phyloP scores from a whole-genome alignment of 768 basidiomycete species.

The Xerocomellus amylosporus region DNA sequence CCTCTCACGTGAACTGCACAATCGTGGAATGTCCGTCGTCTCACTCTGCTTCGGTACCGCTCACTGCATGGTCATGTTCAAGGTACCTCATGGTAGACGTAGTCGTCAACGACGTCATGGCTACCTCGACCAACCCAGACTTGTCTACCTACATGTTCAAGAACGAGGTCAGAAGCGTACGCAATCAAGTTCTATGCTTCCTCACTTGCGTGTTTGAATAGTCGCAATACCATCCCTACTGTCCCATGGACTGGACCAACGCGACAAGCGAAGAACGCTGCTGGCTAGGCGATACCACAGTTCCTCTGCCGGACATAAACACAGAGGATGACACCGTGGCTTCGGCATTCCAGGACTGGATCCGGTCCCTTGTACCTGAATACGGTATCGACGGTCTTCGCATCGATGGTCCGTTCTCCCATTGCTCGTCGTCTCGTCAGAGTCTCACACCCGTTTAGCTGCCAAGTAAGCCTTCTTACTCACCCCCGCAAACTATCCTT shows the following conservation, averaged over 20 bases:
- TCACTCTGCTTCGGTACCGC: background rate
- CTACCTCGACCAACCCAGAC: slow-evolving; percentile 59
- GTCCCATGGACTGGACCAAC: slow-evolving; percentile 69
- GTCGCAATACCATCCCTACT: slow-evolving; percentile 77
- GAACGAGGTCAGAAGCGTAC: slow-evolving; percentile 41
- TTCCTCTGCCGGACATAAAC: slow-evolving; percentile 77
- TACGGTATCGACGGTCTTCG: slow-evolving; percentile 84
- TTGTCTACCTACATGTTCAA: slow-evolving; percentile 69
- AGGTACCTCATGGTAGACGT: slow-evolving; percentile 84
- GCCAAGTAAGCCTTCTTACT: slow-evolving; percentile 30
- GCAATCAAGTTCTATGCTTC: background rate
- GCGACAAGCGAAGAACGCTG: slow-evolving; percentile 68
- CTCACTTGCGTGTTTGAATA: slow-evolving; percentile 25
- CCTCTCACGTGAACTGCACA: slow-evolving; percentile 64
- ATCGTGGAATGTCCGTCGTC: slow-evolving; percentile 59
- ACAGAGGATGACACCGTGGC: slow-evolving; percentile 66
- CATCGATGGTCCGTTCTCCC: slow-evolving; percentile 56
- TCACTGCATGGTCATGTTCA: background rate
- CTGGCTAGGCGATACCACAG: slow-evolving; percentile 77
- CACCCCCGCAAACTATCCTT: background rate
- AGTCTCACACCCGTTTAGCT: slow-evolving; percentile 16
- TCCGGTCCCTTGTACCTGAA: slow-evolving; percentile 60
- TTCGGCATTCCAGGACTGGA: slow-evolving; percentile 64
- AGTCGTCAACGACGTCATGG: slow-evolving; percentile 85
- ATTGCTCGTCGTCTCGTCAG: background rate